phyloP scores from a whole-genome alignment of 495 filamentous ascomycete species.

The Lasiosphaeria miniovina region DNA sequence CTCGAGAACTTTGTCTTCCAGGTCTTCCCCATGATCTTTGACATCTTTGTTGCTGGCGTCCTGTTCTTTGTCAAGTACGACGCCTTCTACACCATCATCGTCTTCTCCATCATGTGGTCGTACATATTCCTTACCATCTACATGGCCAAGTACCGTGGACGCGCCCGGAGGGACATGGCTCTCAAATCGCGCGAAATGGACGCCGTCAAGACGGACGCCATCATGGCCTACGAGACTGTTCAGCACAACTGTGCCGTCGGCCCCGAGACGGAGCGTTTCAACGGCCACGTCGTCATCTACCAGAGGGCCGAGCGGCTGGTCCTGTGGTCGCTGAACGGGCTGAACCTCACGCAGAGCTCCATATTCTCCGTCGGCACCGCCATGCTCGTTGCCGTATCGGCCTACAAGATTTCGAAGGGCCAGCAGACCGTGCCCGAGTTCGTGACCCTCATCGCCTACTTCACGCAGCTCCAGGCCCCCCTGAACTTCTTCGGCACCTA shows the following conservation, averaged over 20 bases:
- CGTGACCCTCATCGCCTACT: conserved; percentile 78
- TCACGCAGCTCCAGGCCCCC: conserved; percentile 86
- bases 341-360: conserved; percentile 82
- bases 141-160: conserved; percentile 86
- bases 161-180: conserved; percentile 83
- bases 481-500: conserved; percentile 97
- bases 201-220: conserved; percentile 94
- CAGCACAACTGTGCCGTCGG: conserved; percentile 95
- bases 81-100: conserved; percentile 85
- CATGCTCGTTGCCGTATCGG: conserved; percentile 75
- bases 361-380: conserved; percentile 87
- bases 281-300: conserved; percentile 68
- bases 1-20: conserved; percentile 89
- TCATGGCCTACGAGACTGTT: conserved; percentile 93
- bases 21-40: conserved; percentile 86
- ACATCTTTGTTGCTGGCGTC: conserved; percentile 77
- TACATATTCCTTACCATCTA: conserved; percentile 92
- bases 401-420: conserved; percentile 78
- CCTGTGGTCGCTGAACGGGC: conserved; percentile 72
- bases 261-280: conserved; percentile 82
- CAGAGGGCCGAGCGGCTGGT: conserved; percentile 83
- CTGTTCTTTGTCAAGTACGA: conserved; percentile 78
- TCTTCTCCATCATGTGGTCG: conserved; percentile 80
- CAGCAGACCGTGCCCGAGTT: conserved; percentile 73
- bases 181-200: conserved; percentile 87